A percentile compares a stretch with the other conserved stretches of the same genome.
Evolutionary conservation across 805 yeast species (phyloP).

Genomic region (Metschnikowia henanensis): DNA sequence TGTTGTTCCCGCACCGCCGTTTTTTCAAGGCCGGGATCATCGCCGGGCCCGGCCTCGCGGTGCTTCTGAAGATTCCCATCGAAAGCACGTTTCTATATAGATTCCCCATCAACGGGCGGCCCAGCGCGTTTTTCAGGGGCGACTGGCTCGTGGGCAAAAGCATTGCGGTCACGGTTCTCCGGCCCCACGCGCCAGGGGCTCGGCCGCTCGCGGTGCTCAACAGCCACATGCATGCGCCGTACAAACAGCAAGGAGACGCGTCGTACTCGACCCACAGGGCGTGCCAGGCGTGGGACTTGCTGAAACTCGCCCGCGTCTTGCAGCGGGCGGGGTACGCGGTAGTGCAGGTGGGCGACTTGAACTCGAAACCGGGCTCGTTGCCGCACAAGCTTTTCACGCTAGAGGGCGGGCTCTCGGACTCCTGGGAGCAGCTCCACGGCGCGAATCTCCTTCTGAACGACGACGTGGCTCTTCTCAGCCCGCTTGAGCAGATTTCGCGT

Average conservation of each 20-base stretch:
- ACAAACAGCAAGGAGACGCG: slow-evolving; percentile 78
- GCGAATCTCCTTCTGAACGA: slow-evolving; percentile 18
- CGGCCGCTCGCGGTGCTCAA: slow-evolving; percentile 76
- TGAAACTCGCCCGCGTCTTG: slow-evolving; percentile 61
- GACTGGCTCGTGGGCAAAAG: slow-evolving; percentile 98
- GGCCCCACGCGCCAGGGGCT: slow-evolving; percentile 46
- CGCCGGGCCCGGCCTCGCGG: slow-evolving; percentile 90
- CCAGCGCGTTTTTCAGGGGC: slow-evolving; percentile 90
- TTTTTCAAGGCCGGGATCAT: slow-evolving; percentile 80
- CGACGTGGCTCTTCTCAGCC: slow-evolving; percentile 29
- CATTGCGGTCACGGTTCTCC: slow-evolving; percentile 67
- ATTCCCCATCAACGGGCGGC: slow-evolving; percentile 92
- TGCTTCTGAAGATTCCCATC: slow-evolving; percentile 83
- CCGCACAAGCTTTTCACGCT: slow-evolving; percentile 73
- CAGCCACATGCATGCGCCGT: slow-evolving; percentile 98
- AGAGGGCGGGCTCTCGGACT: slow-evolving; percentile 70
- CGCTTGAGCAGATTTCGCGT: slow-evolving; percentile 53
- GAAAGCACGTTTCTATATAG: slow-evolving; percentile 74
- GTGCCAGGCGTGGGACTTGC: slow-evolving; percentile 95
- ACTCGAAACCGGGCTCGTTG: slow-evolving; percentile 82
- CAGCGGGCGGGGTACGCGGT: slow-evolving; percentile 78
- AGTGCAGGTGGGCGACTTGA: slow-evolving; percentile 90
- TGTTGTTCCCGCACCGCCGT: slow-evolving; percentile 61
- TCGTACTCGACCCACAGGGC: slow-evolving; percentile 89
- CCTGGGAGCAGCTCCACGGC: slow-evolving; percentile 76